Percentiles rank a stretch among this genome's conserved stretches.
phyloP scores from a whole-genome alignment of 176 grass and related monocot genomes.

The Thinopyrum elongatum region DNA sequence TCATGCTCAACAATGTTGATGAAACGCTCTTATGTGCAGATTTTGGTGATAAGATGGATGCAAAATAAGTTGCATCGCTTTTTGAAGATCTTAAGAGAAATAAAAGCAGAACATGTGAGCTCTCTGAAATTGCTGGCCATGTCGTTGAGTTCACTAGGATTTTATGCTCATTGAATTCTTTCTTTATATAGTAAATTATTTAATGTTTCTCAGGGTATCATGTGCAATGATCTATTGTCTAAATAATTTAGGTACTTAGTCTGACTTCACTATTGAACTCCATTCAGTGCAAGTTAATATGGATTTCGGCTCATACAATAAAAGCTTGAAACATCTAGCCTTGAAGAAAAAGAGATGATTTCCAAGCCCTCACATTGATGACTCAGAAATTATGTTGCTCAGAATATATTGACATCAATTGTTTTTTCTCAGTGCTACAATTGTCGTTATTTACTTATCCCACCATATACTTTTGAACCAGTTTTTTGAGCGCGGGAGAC shows the following conservation, averaged over 20 bases:
- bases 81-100: constrained; percentile 92
- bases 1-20: too few species aligned
- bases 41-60: constrained; percentile 37
- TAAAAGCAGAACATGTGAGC: constrained; percentile 74
- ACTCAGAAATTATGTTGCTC: constrained; percentile 88
- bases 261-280: constrained; percentile 5
- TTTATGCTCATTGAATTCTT: not conserved
- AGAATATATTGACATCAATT: constrained; percentile 47
- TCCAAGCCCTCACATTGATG: constrained; percentile 67
- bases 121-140: constrained; percentile 75
- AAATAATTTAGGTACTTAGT: not conserved
- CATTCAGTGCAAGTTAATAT: constrained; percentile 60
- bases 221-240: not conserved
- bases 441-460: not conserved
- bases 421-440: not conserved
- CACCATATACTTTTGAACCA: constrained; percentile 17
- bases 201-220: not conserved
- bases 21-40: not conserved
- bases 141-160: constrained; percentile 74
- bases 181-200: not conserved
- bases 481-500: constrained; percentile 90
- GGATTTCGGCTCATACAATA: constrained; percentile 84
- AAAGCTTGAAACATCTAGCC: constrained; percentile 75
- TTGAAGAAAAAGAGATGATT: constrained; percentile 59
- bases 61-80: constrained; percentile 52